phyloP scores from a whole-genome alignment of 306 rosid species.

The Malus sieversii region DNA sequence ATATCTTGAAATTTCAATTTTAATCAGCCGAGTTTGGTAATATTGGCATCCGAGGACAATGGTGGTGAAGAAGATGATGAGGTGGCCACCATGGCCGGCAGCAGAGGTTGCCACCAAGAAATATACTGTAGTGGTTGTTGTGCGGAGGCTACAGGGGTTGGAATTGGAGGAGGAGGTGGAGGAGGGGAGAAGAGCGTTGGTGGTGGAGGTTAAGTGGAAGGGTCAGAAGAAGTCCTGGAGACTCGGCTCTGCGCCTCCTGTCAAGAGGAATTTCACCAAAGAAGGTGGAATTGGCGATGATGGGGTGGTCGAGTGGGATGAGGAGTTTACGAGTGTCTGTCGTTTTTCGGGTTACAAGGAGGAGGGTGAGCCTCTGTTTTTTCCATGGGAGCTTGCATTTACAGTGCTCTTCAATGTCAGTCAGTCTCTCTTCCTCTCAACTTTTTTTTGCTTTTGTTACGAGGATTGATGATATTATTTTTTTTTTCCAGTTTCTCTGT shows the following conservation, averaged over 20 bases:
- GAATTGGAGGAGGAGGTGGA: not conserved
- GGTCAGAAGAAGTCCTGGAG: constrained; percentile 25
- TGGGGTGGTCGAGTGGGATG: constrained; percentile 19
- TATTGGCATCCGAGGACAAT: not conserved
- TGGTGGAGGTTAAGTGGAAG: constrained; percentile 28
- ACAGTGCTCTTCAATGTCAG: constrained; percentile 19
- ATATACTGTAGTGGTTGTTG: constrained; percentile 3
- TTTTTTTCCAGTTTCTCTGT: too few relatives aligned
- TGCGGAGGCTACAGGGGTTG: constrained; percentile 6
- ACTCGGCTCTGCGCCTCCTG: constrained; percentile 10
- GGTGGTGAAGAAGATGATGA: constrained; percentile 28
- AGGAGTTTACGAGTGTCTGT: constrained; percentile 23
- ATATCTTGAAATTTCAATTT: not conserved
- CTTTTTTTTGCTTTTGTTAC: not conserved
- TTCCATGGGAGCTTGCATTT: constrained; percentile 25
- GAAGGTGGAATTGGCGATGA: constrained; percentile 2
- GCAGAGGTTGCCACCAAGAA: constrained; percentile 13
- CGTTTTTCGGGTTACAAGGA: constrained; percentile 18
- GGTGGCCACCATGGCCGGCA: constrained; percentile 37
- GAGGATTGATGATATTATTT: not conserved
- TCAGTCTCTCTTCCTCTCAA: not conserved
- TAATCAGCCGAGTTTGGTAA: not conserved
- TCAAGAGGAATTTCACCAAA: constrained; percentile 21
- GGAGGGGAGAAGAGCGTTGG: not conserved
- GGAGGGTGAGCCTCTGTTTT: not conserved